Percentiles rank a stretch among this genome's conserved stretches.
Conservation (phyloP, 495 filamentous ascomycete genomes). For the Daldinia grandis region DNA sequence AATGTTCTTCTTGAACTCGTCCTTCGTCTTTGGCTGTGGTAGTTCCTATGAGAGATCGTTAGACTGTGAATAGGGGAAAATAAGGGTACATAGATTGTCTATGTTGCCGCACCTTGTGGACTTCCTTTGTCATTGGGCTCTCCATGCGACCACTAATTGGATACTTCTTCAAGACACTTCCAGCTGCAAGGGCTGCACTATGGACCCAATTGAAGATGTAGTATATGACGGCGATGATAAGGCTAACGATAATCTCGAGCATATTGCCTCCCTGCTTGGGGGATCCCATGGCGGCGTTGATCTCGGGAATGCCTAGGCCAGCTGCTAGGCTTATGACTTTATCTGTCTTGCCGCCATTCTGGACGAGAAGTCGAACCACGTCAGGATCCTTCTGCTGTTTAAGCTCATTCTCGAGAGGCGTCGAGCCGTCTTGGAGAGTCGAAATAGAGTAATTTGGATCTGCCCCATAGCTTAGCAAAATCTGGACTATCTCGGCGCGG, state of each 20-base stretch:
- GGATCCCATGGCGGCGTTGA: slow-evolving; percentile 15
- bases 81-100: background rate
- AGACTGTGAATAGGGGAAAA: background rate
- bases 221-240: slow-evolving; percentile 21
- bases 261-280: background rate
- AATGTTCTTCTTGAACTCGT: slow-evolving; percentile 33
- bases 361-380: slow-evolving; percentile 24
- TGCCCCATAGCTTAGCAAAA: slow-evolving; percentile 24
- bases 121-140: background rate
- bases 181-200: background rate
- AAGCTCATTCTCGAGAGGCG: slow-evolving; percentile 33
- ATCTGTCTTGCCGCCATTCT: slow-evolving; percentile 22
- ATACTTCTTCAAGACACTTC: slow-evolving; percentile 23
- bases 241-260: slow-evolving; percentile 1
- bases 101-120: slow-evolving; percentile 5
- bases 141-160: slow-evolving; percentile 18
- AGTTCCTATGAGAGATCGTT: slow-evolving; percentile 10
- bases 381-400: slow-evolving; percentile 19
- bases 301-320: slow-evolving; percentile 8
- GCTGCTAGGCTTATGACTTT: background rate
- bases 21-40: slow-evolving; percentile 18
- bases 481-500: slow-evolving; percentile 16
- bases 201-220: slow-evolving; percentile 27
- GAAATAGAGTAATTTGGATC: slow-evolving; percentile 11
- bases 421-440: slow-evolving; percentile 15